Evolutionary conservation across 2,329 filamentous ascomycete genomes (phyloP).

Genomic region (Mollisiaceae sp.): DNA sequence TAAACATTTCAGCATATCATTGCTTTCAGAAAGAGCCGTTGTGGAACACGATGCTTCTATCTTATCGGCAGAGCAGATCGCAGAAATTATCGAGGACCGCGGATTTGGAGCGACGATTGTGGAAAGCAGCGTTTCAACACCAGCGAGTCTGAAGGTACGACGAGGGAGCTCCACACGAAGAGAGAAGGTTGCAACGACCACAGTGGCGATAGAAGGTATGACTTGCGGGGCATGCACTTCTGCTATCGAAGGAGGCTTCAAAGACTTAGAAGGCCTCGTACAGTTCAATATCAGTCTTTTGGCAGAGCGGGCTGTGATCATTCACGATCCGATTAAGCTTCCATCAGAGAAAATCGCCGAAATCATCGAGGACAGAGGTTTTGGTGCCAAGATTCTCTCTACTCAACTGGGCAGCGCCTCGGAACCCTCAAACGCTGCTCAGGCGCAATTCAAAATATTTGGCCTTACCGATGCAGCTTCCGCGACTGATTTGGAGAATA

Average conservation of each 20-base stretch:
- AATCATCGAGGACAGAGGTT: slow-evolving; percentile 87
- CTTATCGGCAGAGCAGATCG: slow-evolving; percentile 57
- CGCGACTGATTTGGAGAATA: slow-evolving; percentile 74
- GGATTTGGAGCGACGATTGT: slow-evolving; percentile 83
- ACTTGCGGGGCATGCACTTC: slow-evolving; percentile 97
- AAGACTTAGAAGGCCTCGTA: slow-evolving; percentile 74
- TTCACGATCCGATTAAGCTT: slow-evolving; percentile 77
- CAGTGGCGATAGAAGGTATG: slow-evolving; percentile 92
- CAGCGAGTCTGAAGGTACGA: slow-evolving; percentile 40
- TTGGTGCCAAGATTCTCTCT: slow-evolving; percentile 83
- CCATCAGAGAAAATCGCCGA: slow-evolving; percentile 76
- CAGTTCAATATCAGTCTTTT: slow-evolving; percentile 95
- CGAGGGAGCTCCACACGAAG: slow-evolving; percentile 35
- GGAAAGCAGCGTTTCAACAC: slow-evolving; percentile 64
- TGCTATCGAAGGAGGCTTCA: slow-evolving; percentile 84
- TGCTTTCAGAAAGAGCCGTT: slow-evolving; percentile 84
- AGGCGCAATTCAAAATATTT: slow-evolving; percentile 82
- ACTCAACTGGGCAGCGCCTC: slow-evolving; percentile 67
- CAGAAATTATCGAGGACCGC: slow-evolving; percentile 67
- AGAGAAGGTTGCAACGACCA: slow-evolving; percentile 69
- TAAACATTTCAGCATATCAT: slow-evolving; percentile 78
- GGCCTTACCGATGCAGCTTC: slow-evolving; percentile 74
- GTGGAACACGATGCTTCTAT: slow-evolving; percentile 74
- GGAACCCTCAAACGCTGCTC: slow-evolving; percentile 59
- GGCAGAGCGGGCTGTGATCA: slow-evolving; percentile 87